Base-by-base conservation (phyloP, 352 stramenopile species). In the Pythium utonaiense region DNA sequence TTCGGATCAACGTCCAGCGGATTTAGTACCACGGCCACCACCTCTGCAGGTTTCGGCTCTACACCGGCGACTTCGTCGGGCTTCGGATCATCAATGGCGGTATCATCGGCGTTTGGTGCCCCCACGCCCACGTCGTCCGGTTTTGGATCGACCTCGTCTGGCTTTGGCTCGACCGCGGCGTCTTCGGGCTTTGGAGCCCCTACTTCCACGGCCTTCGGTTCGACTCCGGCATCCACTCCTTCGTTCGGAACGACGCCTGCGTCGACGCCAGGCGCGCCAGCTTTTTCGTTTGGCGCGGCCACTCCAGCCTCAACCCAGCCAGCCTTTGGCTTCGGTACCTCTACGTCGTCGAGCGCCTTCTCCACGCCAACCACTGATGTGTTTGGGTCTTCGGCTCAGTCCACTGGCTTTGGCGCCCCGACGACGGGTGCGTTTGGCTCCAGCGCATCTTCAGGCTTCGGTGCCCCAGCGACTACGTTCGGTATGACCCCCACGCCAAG, bases 231-330 rank as follows among this genome's bases (percentile, higher is more conserved):
- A 3, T 70, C 73, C 1, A 74, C 67, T n/a, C n/a, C n/a, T 50
- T 44, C 69, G 12, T 81, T 86, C 45, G 73, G 75, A 30, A 66
- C 66, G 24, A 70, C 67, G 38, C 56, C 71, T 14, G 55, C 73
- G 13, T 41, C 65, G 50, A 68, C 64, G 54, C 42, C 71, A 14
- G 62, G 41, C 44, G 67, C 64, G 9, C 53, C 64, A 53, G 64
- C 69, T 12, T 71, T 71, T 38, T 52, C 65, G 30, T 72, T 72
- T 36, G 60, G 62, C 30, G 45, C 51, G 14, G 64, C 60, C 24
- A 70, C 21, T 45, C 67, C 51, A 44, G 40, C 51, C 60, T 79
- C 57, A 38, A 73, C 19, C 57, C 60, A 67, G 24, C 47, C 61
- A 21, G 51, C 50, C 10, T 73, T 69, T 38, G 61, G 55, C 13